These are phyloP conservation scores for Barnettozyma sp. DNA, from an alignment of 805 yeast genomes.

Conservation along the genomic window DNA sequence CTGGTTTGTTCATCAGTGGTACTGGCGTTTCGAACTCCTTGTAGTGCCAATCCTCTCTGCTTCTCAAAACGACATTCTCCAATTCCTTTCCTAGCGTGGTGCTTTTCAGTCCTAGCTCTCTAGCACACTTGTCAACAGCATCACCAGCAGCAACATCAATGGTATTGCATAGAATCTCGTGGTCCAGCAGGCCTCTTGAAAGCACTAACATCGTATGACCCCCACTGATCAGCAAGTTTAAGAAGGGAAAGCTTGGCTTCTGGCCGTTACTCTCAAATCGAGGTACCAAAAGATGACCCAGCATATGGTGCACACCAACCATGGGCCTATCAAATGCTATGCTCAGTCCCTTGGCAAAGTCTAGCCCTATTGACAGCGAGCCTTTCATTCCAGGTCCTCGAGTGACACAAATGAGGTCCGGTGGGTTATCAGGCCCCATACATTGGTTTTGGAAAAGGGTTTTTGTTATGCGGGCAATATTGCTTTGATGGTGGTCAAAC, in stretches of 20 bases:
- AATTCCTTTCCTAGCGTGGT: constrained; percentile 82
- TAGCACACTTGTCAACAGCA: constrained; percentile 86
- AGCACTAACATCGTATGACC: constrained; percentile 90
- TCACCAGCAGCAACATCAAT: constrained; percentile 91
- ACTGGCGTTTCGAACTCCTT: constrained; percentile 32
- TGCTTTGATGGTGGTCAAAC: constrained; percentile 63
- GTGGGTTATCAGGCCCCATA: constrained; percentile 25
- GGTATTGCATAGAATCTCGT: constrained; percentile 68
- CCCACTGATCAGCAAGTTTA: constrained; percentile 79
- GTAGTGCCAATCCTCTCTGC: constrained; percentile 28
- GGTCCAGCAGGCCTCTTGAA: constrained; percentile 53
- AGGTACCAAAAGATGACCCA: constrained; percentile 78
- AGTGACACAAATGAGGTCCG: constrained; percentile 82
- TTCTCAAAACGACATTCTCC: constrained; percentile 44
- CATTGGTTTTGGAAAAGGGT: constrained; percentile 31
- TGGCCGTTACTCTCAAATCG: constrained; percentile 39
- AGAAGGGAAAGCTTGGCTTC: constrained; percentile 54
- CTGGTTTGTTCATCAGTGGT: constrained; percentile 47
- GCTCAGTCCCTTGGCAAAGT: constrained; percentile 77
- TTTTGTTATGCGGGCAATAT: constrained; percentile 45
- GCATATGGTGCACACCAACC: constrained; percentile 93
- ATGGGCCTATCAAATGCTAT: constrained; percentile 72
- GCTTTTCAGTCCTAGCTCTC: constrained; percentile 74
- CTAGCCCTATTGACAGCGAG: constrained; percentile 73
- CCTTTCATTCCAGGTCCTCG: constrained; percentile 98